Evolutionary conservation across 192 early-diverging fungal genomes (phyloP).

Genomic region (Coemansia sp.): DNA sequence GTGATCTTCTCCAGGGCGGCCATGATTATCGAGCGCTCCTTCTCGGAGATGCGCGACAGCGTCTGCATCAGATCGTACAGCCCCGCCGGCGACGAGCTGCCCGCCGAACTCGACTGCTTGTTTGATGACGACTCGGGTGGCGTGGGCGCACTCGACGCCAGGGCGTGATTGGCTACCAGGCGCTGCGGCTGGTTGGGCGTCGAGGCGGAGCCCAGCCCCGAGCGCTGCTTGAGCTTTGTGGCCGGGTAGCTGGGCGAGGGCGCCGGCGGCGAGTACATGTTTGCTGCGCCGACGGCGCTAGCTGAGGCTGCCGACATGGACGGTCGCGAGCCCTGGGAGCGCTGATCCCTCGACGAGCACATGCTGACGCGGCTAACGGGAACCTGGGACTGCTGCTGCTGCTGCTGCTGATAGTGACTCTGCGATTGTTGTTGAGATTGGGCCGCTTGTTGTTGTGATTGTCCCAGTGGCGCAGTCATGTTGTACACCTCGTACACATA

Average conservation of each 20-base stretch:
- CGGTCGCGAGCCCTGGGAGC: constrained; percentile 9
- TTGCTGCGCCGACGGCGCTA: constrained; percentile 3
- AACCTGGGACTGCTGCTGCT: neutral
- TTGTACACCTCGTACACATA: constrained; percentile 43
- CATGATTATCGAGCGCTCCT: constrained; percentile 39
- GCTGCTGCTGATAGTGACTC: neutral
- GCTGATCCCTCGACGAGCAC: constrained; percentile 23
- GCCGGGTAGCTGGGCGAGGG: constrained; percentile 26
- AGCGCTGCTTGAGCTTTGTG: constrained; percentile 27
- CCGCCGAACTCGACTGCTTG: constrained; percentile 12
- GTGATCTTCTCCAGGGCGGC: constrained; percentile 32
- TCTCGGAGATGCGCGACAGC: constrained; percentile 41
- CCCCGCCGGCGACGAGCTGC: constrained; percentile 8
- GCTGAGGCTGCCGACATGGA: constrained; percentile 1
- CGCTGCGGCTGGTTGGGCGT: constrained; percentile 14
- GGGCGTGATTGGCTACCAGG: neutral
- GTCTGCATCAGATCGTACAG: constrained; percentile 36
- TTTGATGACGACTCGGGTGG: constrained; percentile 6
- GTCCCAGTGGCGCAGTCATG: neutral
- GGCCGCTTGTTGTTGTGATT: neutral
- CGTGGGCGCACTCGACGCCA: neutral
- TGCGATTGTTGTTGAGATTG: neutral
- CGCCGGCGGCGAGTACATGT: constrained; percentile 36
- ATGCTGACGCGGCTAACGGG: constrained; percentile 22
- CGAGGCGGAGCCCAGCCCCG: constrained; percentile 6